Conservation (phyloP, 169 alveolate genomes). For the Plasmodium berghei region DNA sequence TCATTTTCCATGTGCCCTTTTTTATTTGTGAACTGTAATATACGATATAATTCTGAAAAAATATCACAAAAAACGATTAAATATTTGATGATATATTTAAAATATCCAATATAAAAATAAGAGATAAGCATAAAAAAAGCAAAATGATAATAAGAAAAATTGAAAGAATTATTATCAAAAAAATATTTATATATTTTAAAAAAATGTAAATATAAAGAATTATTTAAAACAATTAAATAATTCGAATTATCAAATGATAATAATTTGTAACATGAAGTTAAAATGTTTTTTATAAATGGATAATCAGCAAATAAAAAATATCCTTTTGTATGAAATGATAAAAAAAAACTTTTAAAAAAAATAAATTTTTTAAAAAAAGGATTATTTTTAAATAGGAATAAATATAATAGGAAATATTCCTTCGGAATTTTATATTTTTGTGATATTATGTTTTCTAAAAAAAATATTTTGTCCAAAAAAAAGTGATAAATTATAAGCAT, state of each 20-base stretch:
- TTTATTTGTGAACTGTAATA: constrained; percentile 1
- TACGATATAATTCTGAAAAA: neutral
- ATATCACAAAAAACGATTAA: constrained; percentile 7
- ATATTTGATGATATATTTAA: neutral
- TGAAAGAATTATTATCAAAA: constrained; percentile 2
- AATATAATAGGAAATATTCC: constrained; percentile 21
- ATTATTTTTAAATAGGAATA: constrained; percentile 43
- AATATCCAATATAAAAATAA: constrained; percentile 64
- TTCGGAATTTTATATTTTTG: neutral
- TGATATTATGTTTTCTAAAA: constrained; percentile 29
- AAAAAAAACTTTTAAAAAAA: constrained; percentile 20
- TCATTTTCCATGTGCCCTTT: too few species aligned
- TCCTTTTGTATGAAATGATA: constrained; percentile 27
- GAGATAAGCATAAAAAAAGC: constrained; percentile 61
- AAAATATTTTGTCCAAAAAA: constrained; percentile 41
- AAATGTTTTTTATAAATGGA: constrained; percentile 21
- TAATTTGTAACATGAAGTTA: constrained; percentile 24
- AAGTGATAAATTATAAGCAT: constrained; percentile 20
- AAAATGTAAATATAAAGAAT: constrained; percentile 53
- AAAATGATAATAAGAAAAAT: constrained; percentile 24
- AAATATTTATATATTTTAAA: constrained; percentile 27
- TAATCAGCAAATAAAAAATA: constrained; percentile 23
- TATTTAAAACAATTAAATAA: constrained; percentile 43
- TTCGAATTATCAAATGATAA: constrained; percentile 21
- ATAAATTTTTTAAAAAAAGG: constrained; percentile 16